Evolutionary conservation across 192 early-diverging fungal genomes (phyloP).

Genomic region (Coemansia sp.): DNA sequence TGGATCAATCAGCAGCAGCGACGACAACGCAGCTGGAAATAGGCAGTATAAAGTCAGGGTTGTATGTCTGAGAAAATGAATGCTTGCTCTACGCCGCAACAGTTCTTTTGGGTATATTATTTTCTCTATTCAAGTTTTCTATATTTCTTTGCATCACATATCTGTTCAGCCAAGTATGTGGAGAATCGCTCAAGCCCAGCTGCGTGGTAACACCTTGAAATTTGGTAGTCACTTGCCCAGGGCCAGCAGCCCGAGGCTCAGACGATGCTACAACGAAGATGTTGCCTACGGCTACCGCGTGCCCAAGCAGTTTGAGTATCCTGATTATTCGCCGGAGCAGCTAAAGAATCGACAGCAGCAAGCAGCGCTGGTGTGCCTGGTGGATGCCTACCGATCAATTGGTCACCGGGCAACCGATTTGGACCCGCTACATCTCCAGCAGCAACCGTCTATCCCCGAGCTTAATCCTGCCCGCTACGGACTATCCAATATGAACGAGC

Average conservation of each 20-base stretch:
- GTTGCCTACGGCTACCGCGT: constrained; percentile 88
- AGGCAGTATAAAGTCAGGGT: not conserved
- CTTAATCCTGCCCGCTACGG: constrained; percentile 86
- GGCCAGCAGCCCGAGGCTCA: not conserved
- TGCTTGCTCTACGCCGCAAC: not conserved
- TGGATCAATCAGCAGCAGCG: not conserved
- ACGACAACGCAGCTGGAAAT: not conserved
- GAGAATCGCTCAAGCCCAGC: not conserved
- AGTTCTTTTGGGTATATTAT: not conserved
- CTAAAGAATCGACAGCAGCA: constrained; percentile 80
- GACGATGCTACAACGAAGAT: constrained; percentile 69
- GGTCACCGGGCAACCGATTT: constrained; percentile 83
- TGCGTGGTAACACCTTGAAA: not conserved
- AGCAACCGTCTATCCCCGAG: constrained; percentile 59
- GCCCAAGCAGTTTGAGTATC: constrained; percentile 63
- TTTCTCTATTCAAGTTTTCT: not conserved
- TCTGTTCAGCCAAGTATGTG: constrained; percentile 14
- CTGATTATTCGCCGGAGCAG: constrained; percentile 80
- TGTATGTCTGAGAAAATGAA: not conserved
- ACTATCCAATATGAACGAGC: constrained; percentile 56
- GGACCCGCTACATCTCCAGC: constrained; percentile 78
- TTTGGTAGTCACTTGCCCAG: not conserved
- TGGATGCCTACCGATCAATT: constrained; percentile 72
- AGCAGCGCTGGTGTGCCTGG: constrained; percentile 82
- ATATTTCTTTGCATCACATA: not conserved